Base-by-base conservation (phyloP, 2,329 filamentous ascomycete genomes). In the Phialemoniopsis sp. region DNA sequence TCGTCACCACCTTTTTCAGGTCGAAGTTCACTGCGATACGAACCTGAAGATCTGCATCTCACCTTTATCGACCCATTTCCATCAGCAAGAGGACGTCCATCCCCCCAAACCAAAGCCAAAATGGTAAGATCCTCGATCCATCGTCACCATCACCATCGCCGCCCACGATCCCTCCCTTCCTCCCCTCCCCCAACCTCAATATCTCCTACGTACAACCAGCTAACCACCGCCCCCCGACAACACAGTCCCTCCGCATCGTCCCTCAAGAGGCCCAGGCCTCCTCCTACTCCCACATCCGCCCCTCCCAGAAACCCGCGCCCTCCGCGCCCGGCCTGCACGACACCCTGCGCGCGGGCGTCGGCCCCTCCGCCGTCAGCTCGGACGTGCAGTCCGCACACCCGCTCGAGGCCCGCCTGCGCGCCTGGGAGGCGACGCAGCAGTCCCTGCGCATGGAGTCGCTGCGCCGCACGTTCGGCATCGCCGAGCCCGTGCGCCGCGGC, bases 301-400 rank as follows among this genome's bases (percentile, higher is more conserved):
- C 73, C 42, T 63, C 75, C 58, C 76, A 74, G 49, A 75, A 77
- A 53, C 80, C 78, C 40, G 93, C 93, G 4, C 93, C 93, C 52
- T 96, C 91, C 1, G 91, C 89, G 13, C 90, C 90, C 0, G 91
- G 91, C 52, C 75, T 97, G 48, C 90, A 94, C 75, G 93, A 97
- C 72, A 90, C 87, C 14, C 85, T 98, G 53, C 90, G 93, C 57
- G 73, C 83, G 47, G 89, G 90, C 66, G 76, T 95, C 49, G 80
- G 81, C 52, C 82, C 80, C n/a, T 70, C 70, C 49, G 64, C 73
- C 42, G 59, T 67, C 39, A 61, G 67, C 38, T 55, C 67, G 41
- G 56, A 64, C 44, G 38, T 84, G n/a, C 68, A 78, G 47, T 87
- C 82, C 32, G 68, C 84, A 3, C 93, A 98, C 73, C 93, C 93